Conservation (phyloP, 2,329 filamentous ascomycete genomes). For the Aphanoascus verrucosus region DNA sequence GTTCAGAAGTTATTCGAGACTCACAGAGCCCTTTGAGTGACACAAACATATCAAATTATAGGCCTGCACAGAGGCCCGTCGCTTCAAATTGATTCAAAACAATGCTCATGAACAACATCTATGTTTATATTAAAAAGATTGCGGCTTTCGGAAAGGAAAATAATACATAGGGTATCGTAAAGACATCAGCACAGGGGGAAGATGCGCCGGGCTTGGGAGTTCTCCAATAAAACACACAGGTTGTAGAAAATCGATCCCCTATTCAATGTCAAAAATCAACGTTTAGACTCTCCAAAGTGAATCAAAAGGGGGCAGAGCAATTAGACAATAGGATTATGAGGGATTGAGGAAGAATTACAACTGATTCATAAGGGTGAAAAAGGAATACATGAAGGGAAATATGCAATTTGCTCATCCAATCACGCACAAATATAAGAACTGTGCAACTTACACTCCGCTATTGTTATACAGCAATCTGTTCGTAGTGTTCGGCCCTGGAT, state of each 20-base stretch:
- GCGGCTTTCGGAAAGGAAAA: not conserved
- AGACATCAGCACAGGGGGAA: slow-evolving; percentile 5
- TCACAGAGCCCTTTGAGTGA: no score
- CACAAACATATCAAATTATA: no score
- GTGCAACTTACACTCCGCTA: slow-evolving; percentile 10
- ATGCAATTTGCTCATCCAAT: no score
- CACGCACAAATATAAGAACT: not conserved
- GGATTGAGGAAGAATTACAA: no score
- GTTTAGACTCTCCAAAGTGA: not conserved
- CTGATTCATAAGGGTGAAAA: not conserved
- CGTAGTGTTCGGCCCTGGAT: slow-evolving; percentile 20
- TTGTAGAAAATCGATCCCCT: slow-evolving; percentile 6
- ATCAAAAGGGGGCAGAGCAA: not conserved
- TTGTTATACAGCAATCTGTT: slow-evolving; percentile 25
- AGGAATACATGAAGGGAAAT: not conserved
- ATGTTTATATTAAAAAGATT: not conserved
- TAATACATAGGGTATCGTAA: not conserved
- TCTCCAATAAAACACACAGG: slow-evolving; percentile 1
- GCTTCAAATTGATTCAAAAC: not conserved
- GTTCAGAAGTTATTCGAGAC: no score
- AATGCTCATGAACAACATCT: not conserved
- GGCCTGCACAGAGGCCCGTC: not conserved
- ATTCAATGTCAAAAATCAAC: slow-evolving; percentile 1
- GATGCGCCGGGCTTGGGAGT: not conserved
- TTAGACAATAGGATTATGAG: no score